These are phyloP conservation scores for Diutina rugosa DNA, from an alignment of 1,139 yeast species.

Conservation along the genomic window DNA sequence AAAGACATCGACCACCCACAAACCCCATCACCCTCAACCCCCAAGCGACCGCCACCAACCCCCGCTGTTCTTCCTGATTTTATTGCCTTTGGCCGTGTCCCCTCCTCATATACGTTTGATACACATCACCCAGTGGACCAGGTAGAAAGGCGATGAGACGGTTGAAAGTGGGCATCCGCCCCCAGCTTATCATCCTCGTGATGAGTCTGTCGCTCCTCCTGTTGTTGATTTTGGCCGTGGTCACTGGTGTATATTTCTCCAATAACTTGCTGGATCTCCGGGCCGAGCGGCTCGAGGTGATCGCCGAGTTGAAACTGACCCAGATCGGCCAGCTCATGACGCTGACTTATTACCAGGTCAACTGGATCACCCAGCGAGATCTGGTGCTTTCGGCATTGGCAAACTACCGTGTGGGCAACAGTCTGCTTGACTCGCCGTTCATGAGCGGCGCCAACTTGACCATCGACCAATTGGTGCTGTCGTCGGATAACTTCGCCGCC, in stretches of 20 bases:
- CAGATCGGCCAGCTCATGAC: conserved; percentile 62
- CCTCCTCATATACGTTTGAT: neutral
- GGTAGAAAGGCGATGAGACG: conserved; percentile 4
- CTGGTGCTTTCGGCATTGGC: conserved; percentile 47
- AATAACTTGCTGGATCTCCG: conserved; percentile 47
- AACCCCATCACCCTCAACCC: too few species aligned
- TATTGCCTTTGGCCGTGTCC: too few species aligned
- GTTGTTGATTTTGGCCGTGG: conserved; percentile 60
- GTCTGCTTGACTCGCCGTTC: conserved; percentile 27
- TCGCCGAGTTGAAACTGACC: conserved; percentile 69
- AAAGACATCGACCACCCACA: too few species aligned
- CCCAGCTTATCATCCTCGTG: conserved; percentile 74
- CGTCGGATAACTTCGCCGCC: conserved; percentile 51
- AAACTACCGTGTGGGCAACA: conserved; percentile 60
- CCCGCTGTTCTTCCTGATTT: too few species aligned
- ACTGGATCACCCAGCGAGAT: conserved; percentile 54
- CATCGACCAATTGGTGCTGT: conserved; percentile 46
- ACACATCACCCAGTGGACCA: neutral
- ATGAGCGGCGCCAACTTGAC: conserved; percentile 22
- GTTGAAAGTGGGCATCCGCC: conserved; percentile 37
- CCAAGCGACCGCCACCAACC: too few species aligned
- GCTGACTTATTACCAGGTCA: conserved; percentile 54
- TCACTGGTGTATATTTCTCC: conserved; percentile 71
- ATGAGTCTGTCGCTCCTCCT: conserved; percentile 67
- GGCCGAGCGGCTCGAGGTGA: conserved; percentile 60